phyloP scores from a whole-genome alignment of 768 basidiomycete genomes.

The Lyophyllum atratum region DNA sequence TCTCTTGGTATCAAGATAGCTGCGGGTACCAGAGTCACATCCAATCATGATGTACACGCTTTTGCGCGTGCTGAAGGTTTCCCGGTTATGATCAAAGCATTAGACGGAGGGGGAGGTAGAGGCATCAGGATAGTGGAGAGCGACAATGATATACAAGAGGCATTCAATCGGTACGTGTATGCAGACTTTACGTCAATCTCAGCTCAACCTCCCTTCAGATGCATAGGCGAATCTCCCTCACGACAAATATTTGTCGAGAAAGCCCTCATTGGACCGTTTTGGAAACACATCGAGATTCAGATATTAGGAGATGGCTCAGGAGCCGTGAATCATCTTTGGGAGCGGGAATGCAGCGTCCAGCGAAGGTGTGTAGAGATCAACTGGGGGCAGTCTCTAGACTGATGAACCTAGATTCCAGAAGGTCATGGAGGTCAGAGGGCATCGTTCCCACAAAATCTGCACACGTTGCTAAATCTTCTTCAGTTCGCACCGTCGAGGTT shows the following conservation, averaged over 20 bases:
- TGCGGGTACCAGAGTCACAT: slow-evolving; percentile 28
- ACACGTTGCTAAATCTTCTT: neutral
- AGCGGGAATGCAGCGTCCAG: slow-evolving; percentile 92
- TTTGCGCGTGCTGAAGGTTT: slow-evolving; percentile 33
- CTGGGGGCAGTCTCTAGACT: neutral
- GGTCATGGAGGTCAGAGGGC: slow-evolving; percentile 69
- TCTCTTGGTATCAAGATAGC: slow-evolving; percentile 32
- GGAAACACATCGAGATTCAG: slow-evolving; percentile 87
- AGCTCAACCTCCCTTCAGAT: slow-evolving; percentile 19
- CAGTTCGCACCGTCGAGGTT: slow-evolving; percentile 76
- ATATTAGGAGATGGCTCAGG: slow-evolving; percentile 78
- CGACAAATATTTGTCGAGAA: slow-evolving; percentile 79
- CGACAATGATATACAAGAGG: slow-evolving; percentile 68
- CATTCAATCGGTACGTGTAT: slow-evolving; percentile 57
- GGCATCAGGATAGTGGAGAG: slow-evolving; percentile 86
- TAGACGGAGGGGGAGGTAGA: slow-evolving; percentile 88
- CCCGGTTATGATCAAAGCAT: slow-evolving; percentile 86
- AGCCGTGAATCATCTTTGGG: slow-evolving; percentile 83
- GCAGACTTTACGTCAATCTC: neutral
- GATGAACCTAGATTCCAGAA: slow-evolving; percentile 58
- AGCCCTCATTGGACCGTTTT: slow-evolving; percentile 71
- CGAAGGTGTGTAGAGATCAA: slow-evolving; percentile 51
- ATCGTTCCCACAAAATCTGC: neutral
- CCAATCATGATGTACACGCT: slow-evolving; percentile 25
- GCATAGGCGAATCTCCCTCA: slow-evolving; percentile 40